These are phyloP conservation scores for Phytopythium vexans DNA, from an alignment of 352 stramenopile species.

Conservation along the genomic window DNA sequence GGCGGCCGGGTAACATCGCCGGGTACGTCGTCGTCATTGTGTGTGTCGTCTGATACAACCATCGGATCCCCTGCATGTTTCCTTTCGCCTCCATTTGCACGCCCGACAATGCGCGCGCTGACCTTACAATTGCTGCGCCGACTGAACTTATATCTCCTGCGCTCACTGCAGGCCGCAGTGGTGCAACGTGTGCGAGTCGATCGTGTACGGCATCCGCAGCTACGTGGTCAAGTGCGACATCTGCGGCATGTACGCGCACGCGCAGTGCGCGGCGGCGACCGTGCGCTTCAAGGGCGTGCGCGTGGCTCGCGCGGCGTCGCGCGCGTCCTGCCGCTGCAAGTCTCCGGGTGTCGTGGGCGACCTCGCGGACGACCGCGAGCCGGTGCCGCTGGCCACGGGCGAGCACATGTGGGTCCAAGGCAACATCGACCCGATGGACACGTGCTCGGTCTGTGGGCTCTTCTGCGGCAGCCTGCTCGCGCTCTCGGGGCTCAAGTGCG, in stretches of 20 bases:
- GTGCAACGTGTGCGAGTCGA: slow-evolving; percentile 79
- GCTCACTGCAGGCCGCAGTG: slow-evolving; percentile 50
- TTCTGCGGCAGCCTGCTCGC: slow-evolving; percentile 83
- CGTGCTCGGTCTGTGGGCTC: slow-evolving; percentile 68
- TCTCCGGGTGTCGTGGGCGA: slow-evolving; percentile 4
- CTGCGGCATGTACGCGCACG: slow-evolving; percentile 81
- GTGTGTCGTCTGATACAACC: neutral
- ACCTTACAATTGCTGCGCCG: neutral
- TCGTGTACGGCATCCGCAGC: slow-evolving; percentile 82
- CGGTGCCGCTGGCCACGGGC: slow-evolving; percentile 1
- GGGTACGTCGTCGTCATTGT: slow-evolving; percentile 27
- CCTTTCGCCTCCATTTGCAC: neutral
- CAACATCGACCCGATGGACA: slow-evolving; percentile 84
- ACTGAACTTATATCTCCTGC: slow-evolving; percentile 1
- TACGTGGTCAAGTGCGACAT: slow-evolving; percentile 85
- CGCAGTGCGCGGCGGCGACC: slow-evolving; percentile 59
- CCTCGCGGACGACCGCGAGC: slow-evolving; percentile 5
- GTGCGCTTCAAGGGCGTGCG: slow-evolving; percentile 37
- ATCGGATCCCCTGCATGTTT: neutral
- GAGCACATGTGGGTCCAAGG: slow-evolving; percentile 77
- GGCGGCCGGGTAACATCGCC: slow-evolving; percentile 68
- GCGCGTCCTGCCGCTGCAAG: slow-evolving; percentile 11
- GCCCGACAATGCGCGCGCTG: neutral
- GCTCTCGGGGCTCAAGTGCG: slow-evolving; percentile 75
- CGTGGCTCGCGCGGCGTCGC: slow-evolving; percentile 1